Base-by-base conservation (phyloP, 1,139 yeast species). In the Suhomyces panamericanus region DNA sequence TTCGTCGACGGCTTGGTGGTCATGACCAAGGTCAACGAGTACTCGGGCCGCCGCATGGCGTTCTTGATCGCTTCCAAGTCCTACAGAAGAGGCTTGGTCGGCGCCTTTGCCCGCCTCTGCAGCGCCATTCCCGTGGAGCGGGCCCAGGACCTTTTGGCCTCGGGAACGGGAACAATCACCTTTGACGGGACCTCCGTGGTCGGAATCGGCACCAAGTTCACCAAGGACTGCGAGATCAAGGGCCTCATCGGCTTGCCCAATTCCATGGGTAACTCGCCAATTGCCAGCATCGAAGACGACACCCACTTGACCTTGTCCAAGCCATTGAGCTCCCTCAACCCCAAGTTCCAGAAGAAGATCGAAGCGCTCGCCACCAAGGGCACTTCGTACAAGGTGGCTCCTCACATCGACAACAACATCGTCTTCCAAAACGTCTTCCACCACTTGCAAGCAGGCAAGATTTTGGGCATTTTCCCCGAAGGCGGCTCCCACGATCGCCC, bases 401-500 rank as follows among this genome's bases (percentile, higher is more conserved):
- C 81, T 6, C 83, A 81, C 59, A 72, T 85, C 33, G 87, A 85
- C 53, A 84, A 83, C 54, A 74, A 78, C 43, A 56, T 59, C 12
- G 78, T 83, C 8, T 85, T 84, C 63, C 78, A 80, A 46, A 71
- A 75, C 50, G 91, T 85, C 6, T 85, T 83, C 56, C 73, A 76
- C 43, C 84, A 81, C 53, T 69, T 85, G 52, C 78, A 81, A 47
- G 58, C 63, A 1, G 80, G 81, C 9, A 79, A 80, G 27, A 75
- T 81, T 14, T 71, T 85, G 43, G 88, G 87, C 1, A 83, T 85
- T 39, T 85, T 85, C 54, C 90, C 91, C 1, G 93, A 76, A 66
- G 70, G 98, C 42, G 98, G 98, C 0, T 87, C 96, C 14, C 99
- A 93, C 57, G 99, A 93, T 63, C 76, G 98, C 50, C 84, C 98